Percentiles rank a stretch among this genome's conserved stretches.
phyloP scores from a whole-genome alignment of 306 rosid species.

The Rubus parviflorus region DNA sequence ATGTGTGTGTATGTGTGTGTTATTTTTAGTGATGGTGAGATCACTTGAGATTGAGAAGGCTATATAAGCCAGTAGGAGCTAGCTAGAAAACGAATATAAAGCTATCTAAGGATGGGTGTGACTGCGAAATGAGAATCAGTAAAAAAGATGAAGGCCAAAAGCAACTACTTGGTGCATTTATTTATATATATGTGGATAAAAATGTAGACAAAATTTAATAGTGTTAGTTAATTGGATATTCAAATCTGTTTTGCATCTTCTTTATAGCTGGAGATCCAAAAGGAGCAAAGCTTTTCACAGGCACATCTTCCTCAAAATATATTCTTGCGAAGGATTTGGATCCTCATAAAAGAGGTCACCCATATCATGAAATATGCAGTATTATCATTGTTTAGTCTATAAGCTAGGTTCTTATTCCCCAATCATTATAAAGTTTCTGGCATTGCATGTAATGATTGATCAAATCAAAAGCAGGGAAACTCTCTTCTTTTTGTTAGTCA shows the following conservation, averaged over 20 bases:
- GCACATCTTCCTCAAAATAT: slow-evolving; percentile 24
- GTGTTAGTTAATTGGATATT: slow-evolving; percentile 35
- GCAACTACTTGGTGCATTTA: neutral
- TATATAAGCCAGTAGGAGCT: neutral
- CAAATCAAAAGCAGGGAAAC: slow-evolving; percentile 18
- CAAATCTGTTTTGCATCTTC: slow-evolving; percentile 36
- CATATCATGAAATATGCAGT: neutral
- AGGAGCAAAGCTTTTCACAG: slow-evolving; percentile 48
- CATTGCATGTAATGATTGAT: slow-evolving; percentile 17
- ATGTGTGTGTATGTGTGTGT: neutral
- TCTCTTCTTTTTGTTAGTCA: neutral
- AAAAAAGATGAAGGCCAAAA: neutral
- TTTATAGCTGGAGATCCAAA: slow-evolving; percentile 31
- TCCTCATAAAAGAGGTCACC: slow-evolving; percentile 20
- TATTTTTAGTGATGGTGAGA: neutral
- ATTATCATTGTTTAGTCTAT: slow-evolving; percentile 27
- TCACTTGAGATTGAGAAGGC: neutral
- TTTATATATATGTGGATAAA: neutral
- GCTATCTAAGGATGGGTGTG: neutral
- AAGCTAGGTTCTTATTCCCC: slow-evolving; percentile 45
- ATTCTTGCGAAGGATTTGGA: slow-evolving; percentile 39
- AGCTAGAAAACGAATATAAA: neutral
- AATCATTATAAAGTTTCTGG: slow-evolving; percentile 36
- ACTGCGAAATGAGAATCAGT: slow-evolving; percentile 5
- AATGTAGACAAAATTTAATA: neutral